phyloP scores from a whole-genome alignment of 208 protist genomes.

The Acanthamoeba lugdunensis region DNA sequence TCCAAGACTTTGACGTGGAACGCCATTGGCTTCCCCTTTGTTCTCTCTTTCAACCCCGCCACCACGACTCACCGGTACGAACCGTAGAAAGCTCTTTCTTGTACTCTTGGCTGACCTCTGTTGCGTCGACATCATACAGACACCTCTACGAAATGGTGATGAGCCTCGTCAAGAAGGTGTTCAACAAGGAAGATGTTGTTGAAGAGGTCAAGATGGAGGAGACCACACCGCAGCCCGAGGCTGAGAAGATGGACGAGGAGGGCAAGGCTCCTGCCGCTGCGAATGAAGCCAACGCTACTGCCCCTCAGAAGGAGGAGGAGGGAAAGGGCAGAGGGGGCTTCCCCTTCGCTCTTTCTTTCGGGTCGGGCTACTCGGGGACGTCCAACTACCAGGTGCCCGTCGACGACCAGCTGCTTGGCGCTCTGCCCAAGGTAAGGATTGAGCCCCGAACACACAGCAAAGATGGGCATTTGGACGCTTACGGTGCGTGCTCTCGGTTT shows the following conservation, averaged over 20 bases:
- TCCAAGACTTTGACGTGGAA: conserved; percentile 29
- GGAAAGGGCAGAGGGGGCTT: not conserved
- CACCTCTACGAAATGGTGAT: conserved; percentile 17
- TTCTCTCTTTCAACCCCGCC: conserved; percentile 19
- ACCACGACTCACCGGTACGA: not conserved
- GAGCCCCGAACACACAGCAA: not conserved
- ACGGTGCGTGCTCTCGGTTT: not conserved
- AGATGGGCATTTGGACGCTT: not conserved
- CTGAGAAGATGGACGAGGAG: conserved; percentile 21
- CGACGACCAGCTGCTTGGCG: not conserved
- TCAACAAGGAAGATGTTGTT: conserved; percentile 1
- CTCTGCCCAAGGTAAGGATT: not conserved
- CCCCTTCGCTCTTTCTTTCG: conserved; percentile 6
- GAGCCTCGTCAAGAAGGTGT: not conserved
- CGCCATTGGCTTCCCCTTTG: conserved; percentile 28
- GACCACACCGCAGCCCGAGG: not conserved
- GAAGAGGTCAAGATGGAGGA: not conserved
- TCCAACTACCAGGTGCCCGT: not conserved
- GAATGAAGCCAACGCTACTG: not conserved
- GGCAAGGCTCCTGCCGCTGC: not conserved
- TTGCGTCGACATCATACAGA: not conserved
- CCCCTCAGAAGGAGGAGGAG: not conserved
- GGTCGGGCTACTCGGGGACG: not conserved
- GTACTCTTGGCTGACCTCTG: not conserved
- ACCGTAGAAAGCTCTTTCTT: not conserved